A percentile compares a stretch with the other conserved stretches of the same genome.
phyloP scores from a whole-genome alignment of 2,329 filamentous ascomycete species.

The Triangularia verruculosa region DNA sequence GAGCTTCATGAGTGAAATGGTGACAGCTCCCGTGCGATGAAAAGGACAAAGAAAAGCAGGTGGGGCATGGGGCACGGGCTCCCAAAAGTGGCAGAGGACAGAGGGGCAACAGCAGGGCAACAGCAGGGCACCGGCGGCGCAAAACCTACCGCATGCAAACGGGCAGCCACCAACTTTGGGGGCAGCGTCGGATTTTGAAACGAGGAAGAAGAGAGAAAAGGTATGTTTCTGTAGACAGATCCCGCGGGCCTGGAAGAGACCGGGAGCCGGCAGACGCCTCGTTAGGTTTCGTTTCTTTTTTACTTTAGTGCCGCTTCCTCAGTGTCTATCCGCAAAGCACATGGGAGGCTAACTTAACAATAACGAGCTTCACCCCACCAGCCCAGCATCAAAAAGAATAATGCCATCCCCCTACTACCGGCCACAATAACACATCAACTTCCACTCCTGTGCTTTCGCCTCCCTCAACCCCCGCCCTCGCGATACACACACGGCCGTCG shows the following conservation, averaged over 20 bases:
- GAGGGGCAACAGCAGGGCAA: neutral
- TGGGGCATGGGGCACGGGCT: neutral
- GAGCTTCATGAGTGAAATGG: neutral
- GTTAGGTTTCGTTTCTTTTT: slow-evolving; percentile 10
- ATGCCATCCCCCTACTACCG: slow-evolving; percentile 3
- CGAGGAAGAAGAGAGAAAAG: neutral
- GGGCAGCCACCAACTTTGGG: neutral
- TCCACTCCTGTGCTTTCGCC: neutral
- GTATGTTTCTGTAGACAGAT: neutral
- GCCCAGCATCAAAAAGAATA: slow-evolving; percentile 2
- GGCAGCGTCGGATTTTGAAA: neutral
- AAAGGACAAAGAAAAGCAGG: neutral
- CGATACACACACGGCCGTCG: neutral
- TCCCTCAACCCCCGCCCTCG: neutral
- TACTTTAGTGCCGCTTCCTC: slow-evolving; percentile 1
- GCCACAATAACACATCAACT: neutral
- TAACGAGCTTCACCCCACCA: slow-evolving; percentile 6
- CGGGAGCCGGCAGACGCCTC: slow-evolving; percentile 6
- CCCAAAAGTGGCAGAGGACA: neutral
- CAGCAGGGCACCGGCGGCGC: neutral
- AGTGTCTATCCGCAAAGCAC: neutral
- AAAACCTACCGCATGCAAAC: neutral
- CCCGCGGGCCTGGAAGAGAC: neutral
- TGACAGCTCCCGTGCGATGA: neutral
- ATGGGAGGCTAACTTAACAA: slow-evolving; percentile 1